Evolutionary conservation across 805 yeast genomes (phyloP).

Genomic region (Cyberlindnera sargentensis): DNA sequence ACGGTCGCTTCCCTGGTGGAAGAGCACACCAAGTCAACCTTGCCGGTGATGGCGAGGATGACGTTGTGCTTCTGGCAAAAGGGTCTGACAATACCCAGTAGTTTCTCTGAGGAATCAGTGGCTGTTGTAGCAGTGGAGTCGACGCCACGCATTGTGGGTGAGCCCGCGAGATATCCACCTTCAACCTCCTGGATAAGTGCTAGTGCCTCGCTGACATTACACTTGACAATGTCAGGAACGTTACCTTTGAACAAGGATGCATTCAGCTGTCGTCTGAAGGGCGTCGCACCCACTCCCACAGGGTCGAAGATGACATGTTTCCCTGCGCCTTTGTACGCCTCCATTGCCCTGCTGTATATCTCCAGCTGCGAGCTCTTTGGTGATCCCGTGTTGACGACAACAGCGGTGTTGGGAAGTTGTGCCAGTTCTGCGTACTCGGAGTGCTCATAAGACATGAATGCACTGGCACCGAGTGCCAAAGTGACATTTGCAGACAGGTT

Average conservation of each 20-base stretch:
- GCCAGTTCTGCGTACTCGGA: constrained; percentile 68
- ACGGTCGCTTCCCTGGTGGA: constrained; percentile 14
- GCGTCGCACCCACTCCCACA: constrained; percentile 86
- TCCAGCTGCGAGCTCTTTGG: constrained; percentile 31
- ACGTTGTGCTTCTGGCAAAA: constrained; percentile 16
- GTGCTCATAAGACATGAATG: constrained; percentile 75
- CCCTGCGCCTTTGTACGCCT: constrained; percentile 47
- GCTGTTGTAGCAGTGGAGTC: constrained; percentile 31
- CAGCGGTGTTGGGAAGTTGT: constrained; percentile 40
- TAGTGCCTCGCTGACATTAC: constrained; percentile 76
- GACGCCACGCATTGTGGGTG: constrained; percentile 27
- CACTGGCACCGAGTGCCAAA: constrained; percentile 78
- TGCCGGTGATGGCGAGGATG: constrained; percentile 1
- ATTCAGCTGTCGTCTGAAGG: constrained; percentile 44
- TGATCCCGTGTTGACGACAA: constrained; percentile 75
- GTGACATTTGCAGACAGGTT: constrained; percentile 84
- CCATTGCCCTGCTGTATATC: constrained; percentile 44
- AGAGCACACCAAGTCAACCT: not conserved
- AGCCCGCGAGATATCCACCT: constrained; percentile 15
- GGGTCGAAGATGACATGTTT: constrained; percentile 79
- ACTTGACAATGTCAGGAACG: constrained; percentile 58
- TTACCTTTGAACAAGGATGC: constrained; percentile 43
- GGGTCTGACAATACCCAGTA: constrained; percentile 31
- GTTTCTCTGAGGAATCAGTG: constrained; percentile 20
- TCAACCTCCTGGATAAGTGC: constrained; percentile 44